Percentiles rank a stretch among this genome's conserved stretches.
Conservation (phyloP, 768 basidiomycete genomes). For the Filobasidium wieringae region DNA sequence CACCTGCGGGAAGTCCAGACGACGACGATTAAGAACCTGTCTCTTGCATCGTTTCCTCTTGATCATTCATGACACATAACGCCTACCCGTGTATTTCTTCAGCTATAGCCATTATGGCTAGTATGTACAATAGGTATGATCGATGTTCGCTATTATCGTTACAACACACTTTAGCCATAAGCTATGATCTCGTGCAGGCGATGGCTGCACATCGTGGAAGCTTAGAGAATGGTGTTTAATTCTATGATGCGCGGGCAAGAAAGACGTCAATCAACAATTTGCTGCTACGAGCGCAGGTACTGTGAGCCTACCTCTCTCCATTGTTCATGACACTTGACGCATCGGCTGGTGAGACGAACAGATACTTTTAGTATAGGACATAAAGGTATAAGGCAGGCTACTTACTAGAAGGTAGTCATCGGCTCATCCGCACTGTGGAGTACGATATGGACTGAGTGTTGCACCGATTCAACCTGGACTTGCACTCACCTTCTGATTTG, state of each 20-base stretch:
- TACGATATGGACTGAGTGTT: not conserved
- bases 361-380: not conserved
- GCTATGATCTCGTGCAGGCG: not conserved
- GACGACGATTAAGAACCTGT: not conserved
- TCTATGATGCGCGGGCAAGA: not conserved
- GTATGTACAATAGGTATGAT: not conserved
- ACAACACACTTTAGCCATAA: not conserved
- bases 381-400: not conserved
- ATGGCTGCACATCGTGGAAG: not conserved
- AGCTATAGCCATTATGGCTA: too few relatives aligned
- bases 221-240: not conserved
- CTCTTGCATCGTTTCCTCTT: not conserved
- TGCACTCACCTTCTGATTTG: conserved; percentile 62
- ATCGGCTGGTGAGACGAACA: conserved; percentile 22
- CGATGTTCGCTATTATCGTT: not conserved
- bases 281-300: not conserved
- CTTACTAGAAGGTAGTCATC: conserved; percentile 41
- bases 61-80: too few relatives aligned
- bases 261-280: not conserved
- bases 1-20: not conserved
- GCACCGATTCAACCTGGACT: not conserved
- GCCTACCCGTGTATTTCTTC: too few relatives aligned
- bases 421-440: conserved; percentile 36
- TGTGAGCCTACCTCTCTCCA: conserved; percentile 33
- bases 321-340: conserved; percentile 33